A percentile compares a stretch with the other conserved stretches of the same genome.
phyloP scores from a whole-genome alignment of 1,284 basidiomycete species.

The Ceratobasidium sp. region DNA sequence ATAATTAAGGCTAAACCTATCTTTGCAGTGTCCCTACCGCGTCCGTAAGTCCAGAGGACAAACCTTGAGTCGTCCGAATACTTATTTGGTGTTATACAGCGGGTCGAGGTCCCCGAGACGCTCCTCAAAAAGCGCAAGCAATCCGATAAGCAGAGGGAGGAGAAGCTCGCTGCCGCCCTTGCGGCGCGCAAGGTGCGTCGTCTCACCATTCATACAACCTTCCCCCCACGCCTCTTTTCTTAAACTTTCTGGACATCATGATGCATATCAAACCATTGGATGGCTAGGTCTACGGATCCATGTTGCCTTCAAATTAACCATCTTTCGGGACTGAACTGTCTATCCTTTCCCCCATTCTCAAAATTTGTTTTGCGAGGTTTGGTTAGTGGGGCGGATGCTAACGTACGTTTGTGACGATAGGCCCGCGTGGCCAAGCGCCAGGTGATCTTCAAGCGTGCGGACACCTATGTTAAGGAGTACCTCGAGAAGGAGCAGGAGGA shows the following conservation, averaged over 20 bases:
- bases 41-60: slow-evolving; percentile 64
- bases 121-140: slow-evolving; percentile 99
- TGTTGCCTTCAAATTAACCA: slow-evolving; percentile 91
- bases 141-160: slow-evolving; percentile 97
- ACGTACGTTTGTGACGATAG: slow-evolving; percentile 60
- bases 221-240: slow-evolving; percentile 42
- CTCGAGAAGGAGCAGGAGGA: slow-evolving; percentile 93
- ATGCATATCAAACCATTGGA: slow-evolving; percentile 81
- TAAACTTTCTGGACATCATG: slow-evolving; percentile 59
- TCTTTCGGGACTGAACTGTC: slow-evolving; percentile 92
- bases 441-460: slow-evolving; percentile 99
- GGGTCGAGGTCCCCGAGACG: slow-evolving; percentile 96
- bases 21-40: slow-evolving; percentile 61
- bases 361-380: slow-evolving; percentile 3
- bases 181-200: slow-evolving; percentile 91
- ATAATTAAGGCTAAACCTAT: slow-evolving; percentile 52
- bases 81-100: slow-evolving; percentile 57
- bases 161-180: slow-evolving; percentile 85
- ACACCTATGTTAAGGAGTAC: slow-evolving; percentile 99
- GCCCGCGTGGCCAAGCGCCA: slow-evolving; percentile 91
- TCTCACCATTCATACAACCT: background rate
- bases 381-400: too few relatives aligned
- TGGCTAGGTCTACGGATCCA: slow-evolving; percentile 73
- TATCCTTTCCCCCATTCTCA: slow-evolving; percentile 32
- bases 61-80: slow-evolving; percentile 8